phyloP scores from a whole-genome alignment of 345 rosid genomes.

The Alliaria petiolata region DNA sequence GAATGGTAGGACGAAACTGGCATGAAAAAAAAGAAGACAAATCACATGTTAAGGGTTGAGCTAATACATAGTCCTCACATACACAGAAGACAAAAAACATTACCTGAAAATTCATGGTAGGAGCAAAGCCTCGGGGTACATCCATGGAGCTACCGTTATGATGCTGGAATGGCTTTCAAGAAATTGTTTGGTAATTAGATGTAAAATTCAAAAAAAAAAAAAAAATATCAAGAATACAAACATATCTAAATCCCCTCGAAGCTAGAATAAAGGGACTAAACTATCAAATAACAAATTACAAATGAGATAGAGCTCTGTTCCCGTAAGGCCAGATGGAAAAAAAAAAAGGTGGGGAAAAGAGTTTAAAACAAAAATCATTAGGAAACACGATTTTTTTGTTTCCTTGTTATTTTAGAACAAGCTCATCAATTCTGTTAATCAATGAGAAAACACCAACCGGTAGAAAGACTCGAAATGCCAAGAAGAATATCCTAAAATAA shows the following conservation, averaged over 20 bases:
- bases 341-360: neutral
- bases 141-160: conserved; percentile 55
- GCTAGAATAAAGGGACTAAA: neutral
- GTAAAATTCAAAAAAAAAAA: neutral
- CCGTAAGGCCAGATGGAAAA: neutral
- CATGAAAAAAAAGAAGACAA: conserved; percentile 24
- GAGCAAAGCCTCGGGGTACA: conserved; percentile 58
- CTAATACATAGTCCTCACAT: conserved; percentile 16
- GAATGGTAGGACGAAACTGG: conserved; percentile 68
- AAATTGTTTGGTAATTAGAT: neutral
- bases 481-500: neutral
- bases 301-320: neutral
- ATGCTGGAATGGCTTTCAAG: conserved; percentile 55
- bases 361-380: neutral
- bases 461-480: neutral
- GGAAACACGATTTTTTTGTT: neutral
- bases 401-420: neutral
- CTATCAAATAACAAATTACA: neutral
- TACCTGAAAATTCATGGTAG: conserved; percentile 73
- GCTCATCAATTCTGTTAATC: neutral
- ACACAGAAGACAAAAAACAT: conserved; percentile 27
- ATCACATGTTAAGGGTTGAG: conserved; percentile 2
- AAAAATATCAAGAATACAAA: neutral
- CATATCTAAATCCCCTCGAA: neutral
- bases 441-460: neutral